Base-by-base conservation (phyloP, 345 rosid genomes). In the Gossypium sturtianum region DNA sequence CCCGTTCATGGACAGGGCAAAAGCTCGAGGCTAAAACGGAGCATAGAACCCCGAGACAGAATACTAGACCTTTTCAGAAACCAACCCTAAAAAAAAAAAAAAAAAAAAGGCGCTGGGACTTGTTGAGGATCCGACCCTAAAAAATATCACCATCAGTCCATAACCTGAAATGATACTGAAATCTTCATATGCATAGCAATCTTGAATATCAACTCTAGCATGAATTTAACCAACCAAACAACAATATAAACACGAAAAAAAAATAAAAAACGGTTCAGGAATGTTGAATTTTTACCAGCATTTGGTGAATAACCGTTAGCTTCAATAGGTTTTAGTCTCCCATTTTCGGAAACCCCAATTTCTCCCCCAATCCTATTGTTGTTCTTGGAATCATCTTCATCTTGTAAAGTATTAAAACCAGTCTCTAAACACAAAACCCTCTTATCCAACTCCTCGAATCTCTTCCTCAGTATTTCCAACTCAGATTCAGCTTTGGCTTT, bases 391-490 rank as follows among this genome's bases (percentile, higher is more conserved):
- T 22, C 56, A 12, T 63, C 59, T n/a, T 2, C 12, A 17, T 15
- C 57, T 20, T 11, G 12, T 59, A 78, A 62, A 13, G 19, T 1
- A 17, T 3, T 27, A 0, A 54, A 7, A n/a, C 73, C 81, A 48
- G 19, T 43, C 68, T 80, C 84, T 68, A 85, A 10, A 16, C 12
- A 9, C 34, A 38, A 66, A 59, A 82, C 64, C 73, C 80, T 54
- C 2, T 16, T 2, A 29, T 71, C 78, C 64, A 85, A 20, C 5
- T 73, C 80, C 66, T 43, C 44, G 22, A 66, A 78, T 53, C 29
- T 80, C 58, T 10, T 71, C 70, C 7, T 72, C 73, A 51, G 68
- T 20, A 38, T 25, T 45, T 78, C 69, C 13, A 20, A 20, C n/a
- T 76, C 79, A 0, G 12, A 20, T 61, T 76, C 81, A 6, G 75